Evolutionary conservation across 2,329 filamentous ascomycete genomes (phyloP).

Genomic region (Arthrobotrys megalospora): DNA sequence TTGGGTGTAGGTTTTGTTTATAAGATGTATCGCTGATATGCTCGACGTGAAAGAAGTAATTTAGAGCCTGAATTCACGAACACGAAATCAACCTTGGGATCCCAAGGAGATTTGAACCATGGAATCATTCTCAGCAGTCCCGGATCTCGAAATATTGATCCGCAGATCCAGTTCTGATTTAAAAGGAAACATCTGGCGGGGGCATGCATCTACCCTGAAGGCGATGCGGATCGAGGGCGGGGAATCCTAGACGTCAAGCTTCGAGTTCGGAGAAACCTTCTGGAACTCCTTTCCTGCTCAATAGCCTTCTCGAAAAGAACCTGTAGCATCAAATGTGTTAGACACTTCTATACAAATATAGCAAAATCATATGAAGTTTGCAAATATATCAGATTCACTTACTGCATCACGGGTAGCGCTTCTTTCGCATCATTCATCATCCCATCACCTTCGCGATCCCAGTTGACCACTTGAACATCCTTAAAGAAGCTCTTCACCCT

Average conservation of each 20-base stretch:
- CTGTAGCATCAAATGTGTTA: conserved; percentile 11
- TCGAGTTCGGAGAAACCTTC: conserved; percentile 71
- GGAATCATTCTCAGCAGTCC: conserved; percentile 12
- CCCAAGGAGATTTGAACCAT: conserved; percentile 8
- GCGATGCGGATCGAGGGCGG: conserved; percentile 13
- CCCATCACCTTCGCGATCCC: conserved; percentile 79
- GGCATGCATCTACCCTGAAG: conserved; percentile 38
- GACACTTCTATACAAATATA: neutral
- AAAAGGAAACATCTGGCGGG: neutral
- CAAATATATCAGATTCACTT: neutral
- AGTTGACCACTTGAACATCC: conserved; percentile 78
- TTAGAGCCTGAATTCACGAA: conserved; percentile 5
- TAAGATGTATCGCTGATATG: conserved; percentile 9
- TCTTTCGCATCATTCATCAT: conserved; percentile 90
- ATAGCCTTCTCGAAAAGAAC: conserved; percentile 77
- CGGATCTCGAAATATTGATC: conserved; percentile 7
- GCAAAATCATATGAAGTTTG: neutral
- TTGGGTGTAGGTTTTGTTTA: neutral
- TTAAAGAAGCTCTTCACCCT: conserved; percentile 77
- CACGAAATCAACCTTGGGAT: neutral
- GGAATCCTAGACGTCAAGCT: conserved; percentile 26
- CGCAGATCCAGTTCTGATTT: neutral
- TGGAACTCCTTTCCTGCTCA: conserved; percentile 72
- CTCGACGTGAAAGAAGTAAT: neutral
- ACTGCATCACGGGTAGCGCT: conserved; percentile 91